Evolutionary conservation across 331 rosid species (phyloP).

Genomic region (Malus hybrid): DNA sequence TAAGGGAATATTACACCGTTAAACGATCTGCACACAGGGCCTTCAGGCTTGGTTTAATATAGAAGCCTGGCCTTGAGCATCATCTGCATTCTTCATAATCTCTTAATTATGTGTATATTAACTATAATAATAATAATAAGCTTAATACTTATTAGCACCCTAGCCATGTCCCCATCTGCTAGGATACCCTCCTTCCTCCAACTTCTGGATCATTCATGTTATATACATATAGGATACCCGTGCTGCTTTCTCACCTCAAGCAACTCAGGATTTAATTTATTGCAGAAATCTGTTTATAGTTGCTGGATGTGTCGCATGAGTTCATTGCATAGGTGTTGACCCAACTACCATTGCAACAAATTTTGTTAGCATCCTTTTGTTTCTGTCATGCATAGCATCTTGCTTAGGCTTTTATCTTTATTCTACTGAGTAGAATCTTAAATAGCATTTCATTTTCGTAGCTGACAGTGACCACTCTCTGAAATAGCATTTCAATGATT

Average conservation of each 20-base stretch:
- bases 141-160: neutral
- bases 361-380: neutral
- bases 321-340: neutral
- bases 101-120: neutral
- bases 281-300: neutral
- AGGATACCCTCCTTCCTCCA: neutral
- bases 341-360: neutral
- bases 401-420: too few species aligned
- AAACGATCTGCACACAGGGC: too few species aligned
- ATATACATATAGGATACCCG: neutral
- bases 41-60: too few species aligned
- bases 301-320: neutral
- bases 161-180: neutral
- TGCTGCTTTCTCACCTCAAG: neutral
- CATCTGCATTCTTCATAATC: neutral
- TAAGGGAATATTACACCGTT: too few species aligned
- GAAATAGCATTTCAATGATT: neutral
- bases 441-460: neutral
- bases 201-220: neutral
- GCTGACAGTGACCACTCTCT: neutral
- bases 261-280: neutral
- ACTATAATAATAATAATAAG: neutral
- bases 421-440: neutral
- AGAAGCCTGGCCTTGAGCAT: neutral
- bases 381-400: neutral